Evolutionary conservation across 2,329 filamentous ascomycete species (phyloP).

Genomic region (Trematosphaeria pertusa): DNA sequence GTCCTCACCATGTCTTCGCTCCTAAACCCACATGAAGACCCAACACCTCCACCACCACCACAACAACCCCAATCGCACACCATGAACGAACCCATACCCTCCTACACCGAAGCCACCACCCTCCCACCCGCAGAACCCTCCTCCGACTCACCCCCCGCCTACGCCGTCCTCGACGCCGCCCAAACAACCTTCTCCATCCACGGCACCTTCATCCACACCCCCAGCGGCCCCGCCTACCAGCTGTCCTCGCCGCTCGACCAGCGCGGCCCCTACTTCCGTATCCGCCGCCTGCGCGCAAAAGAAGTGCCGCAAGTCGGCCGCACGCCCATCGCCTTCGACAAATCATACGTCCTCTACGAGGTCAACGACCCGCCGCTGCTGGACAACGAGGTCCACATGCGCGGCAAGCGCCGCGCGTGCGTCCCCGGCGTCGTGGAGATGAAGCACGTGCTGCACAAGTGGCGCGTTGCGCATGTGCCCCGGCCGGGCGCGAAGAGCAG

Average conservation of each 20-base stretch:
- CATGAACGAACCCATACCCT: conserved; percentile 24
- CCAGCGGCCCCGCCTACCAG: conserved; percentile 32
- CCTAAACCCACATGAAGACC: not conserved
- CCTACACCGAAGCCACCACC: conserved; percentile 23
- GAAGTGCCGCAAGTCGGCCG: conserved; percentile 26
- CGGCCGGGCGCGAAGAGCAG: conserved; percentile 13
- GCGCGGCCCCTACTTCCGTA: conserved; percentile 24
- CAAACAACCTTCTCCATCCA: conserved; percentile 32
- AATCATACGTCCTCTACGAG: conserved; percentile 27
- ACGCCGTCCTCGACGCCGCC: conserved; percentile 28
- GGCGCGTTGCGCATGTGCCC: conserved; percentile 27
- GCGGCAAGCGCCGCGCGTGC: conserved; percentile 19
- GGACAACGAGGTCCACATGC: conserved; percentile 28
- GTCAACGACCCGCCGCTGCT: conserved; percentile 32
- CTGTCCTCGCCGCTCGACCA: conserved; percentile 33
- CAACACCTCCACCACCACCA: not conserved
- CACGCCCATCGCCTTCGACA: conserved; percentile 29
- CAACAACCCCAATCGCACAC: not conserved
- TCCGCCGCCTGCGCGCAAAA: conserved; percentile 26
- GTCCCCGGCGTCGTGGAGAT: conserved; percentile 27
- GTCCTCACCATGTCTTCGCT: conserved; percentile 1
- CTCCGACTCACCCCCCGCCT: conserved; percentile 26
- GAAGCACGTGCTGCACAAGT: conserved; percentile 23
- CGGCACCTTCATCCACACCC: conserved; percentile 35
- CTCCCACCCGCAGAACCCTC: conserved; percentile 10